Evolutionary conservation across 352 stramenopile species (phyloP), one percentile per base, ranked within the genome.

Genomic region (Pythium monospermum): DNA sequence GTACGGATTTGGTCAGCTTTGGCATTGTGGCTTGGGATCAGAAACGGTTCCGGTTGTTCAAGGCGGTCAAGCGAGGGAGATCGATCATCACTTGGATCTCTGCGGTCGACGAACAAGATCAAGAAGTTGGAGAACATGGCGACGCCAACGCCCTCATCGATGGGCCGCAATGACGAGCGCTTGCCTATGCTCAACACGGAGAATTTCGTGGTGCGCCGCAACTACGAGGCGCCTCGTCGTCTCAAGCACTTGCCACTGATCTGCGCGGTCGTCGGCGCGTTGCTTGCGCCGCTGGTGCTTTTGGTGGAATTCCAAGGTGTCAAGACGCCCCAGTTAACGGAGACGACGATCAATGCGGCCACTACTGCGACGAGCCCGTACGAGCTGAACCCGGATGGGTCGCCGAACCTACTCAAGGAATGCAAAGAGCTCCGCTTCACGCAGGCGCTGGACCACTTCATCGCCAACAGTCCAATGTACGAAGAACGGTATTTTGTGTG

Each of bases 401-500:
- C 59, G 25, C 69, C 50, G 31, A 69, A 91, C 30, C 43, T 89
- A 39, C 54, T 82, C 16, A 46, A 50, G 4, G 55, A 89, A 23
- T 91, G 81, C 56, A 64, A 89, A 31, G 78, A 91, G 59, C 71
- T 66, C 18, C 88, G 74, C 57, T 82, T 89, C 48, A 76, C 68
- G 27, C 81, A 91, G 69, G 71, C 68, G 48, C 73, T 91, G 46
- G 81, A 89, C 59, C 78, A 91, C 65, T 91, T 90, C 55, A 63
- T 77, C 41, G 61, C 71, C 28, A 61, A 64, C 10, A 73, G 65
- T 15, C 63, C 67, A 19, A 91, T 64, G 11, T 96, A 87, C 65
- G 54, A 85, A 57, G 73, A 96, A 59, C 80, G 89, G 44, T 96
- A 95, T 66, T 97, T 96, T 59, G 72, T 96, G 28, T 96, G 86